Base-by-base conservation (phyloP, 148 eudicot species). In the Polygonum aviculare region DNA sequence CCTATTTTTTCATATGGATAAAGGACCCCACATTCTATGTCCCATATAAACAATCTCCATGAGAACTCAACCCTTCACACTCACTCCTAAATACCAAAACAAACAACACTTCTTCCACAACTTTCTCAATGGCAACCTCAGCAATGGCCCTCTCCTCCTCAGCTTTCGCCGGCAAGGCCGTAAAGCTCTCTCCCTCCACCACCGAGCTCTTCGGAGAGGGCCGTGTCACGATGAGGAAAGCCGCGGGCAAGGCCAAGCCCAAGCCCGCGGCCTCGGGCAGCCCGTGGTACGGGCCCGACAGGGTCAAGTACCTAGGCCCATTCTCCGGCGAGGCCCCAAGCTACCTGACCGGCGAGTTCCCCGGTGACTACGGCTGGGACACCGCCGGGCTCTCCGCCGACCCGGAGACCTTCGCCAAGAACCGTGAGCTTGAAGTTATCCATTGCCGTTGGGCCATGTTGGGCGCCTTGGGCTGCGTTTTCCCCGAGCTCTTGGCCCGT, bases 91-190 rank as follows among this genome's bases (percentile, higher is more conserved):
- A 39, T 39, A 39, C 4, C 41, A 39, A 39, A 39, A 2, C 41
- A 39, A 39, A 39, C 41, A 39, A 39, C 41, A 39, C 51, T 48
- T 48, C 51, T 48, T 48, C 51, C 51, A 48, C 15, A 48, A 2
- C 51, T 48, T 12, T 1, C 21, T 18, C n/a, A 12, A 85, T 85
- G 88, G 85, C 83, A 48, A 69, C 88, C 73, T 83, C 88, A 1
- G 69, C 88, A 33, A 83, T 85, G 88, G 86, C 88, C 7, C 81
- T 85, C 40, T 85, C 86, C 41, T 85, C 79, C 5, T 75, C 80
- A 3, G 72, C 80, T 4, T 31, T 83, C 1, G 81, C 83, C 76
- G 86, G 85, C 44, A 80, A 78, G 83, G 83, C 86, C 12, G 73
- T 78, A 3, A 78, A 74, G 33, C 75, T 72, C 16, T 38, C 75